Evolutionary conservation across 352 stramenopile species (phyloP).

Genomic region (Elongisporangium undulatum): DNA sequence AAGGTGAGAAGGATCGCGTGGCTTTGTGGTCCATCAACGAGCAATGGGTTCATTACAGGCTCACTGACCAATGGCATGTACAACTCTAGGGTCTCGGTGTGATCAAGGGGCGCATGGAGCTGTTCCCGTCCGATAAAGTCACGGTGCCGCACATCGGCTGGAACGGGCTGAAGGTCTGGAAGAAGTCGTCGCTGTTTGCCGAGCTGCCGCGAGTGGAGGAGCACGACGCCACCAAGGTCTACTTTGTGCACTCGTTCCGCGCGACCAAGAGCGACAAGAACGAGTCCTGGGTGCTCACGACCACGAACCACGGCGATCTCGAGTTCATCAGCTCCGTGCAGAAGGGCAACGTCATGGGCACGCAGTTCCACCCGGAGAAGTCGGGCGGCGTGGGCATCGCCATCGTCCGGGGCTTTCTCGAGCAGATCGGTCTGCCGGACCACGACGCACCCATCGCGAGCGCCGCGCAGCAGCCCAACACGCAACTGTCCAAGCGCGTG

Average conservation of each 20-base stretch:
- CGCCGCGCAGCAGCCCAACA: constrained; percentile 28
- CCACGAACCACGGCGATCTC: constrained; percentile 93
- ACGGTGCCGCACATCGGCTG: constrained; percentile 97
- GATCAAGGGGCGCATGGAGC: constrained; percentile 89
- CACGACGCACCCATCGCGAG: constrained; percentile 41
- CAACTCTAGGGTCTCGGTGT: constrained; percentile 83
- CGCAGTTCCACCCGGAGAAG: constrained; percentile 99
- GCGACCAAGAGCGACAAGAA: constrained; percentile 71
- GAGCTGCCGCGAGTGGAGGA: constrained; percentile 27
- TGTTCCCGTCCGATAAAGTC: constrained; percentile 80
- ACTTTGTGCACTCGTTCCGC: constrained; percentile 98
- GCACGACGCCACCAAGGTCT: constrained; percentile 63
- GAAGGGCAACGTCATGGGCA: constrained; percentile 95
- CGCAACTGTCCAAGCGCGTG: constrained; percentile 92
- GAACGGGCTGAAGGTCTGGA: constrained; percentile 93
- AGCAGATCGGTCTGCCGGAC: constrained; percentile 48
- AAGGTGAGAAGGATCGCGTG: too few species aligned
- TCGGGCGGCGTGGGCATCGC: constrained; percentile 90
- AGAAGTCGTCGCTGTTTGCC: constrained; percentile 74
- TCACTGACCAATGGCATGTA: neutral
- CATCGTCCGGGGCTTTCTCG: constrained; percentile 92
- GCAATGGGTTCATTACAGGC: constrained; percentile 3
- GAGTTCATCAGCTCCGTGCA: constrained; percentile 94
- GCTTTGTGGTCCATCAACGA: neutral
- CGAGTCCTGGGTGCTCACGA: constrained; percentile 91